A percentile compares a stretch with the other conserved stretches of the same genome.
phyloP scores from a whole-genome alignment of 768 basidiomycete species.

The Tylopilus sp. region DNA sequence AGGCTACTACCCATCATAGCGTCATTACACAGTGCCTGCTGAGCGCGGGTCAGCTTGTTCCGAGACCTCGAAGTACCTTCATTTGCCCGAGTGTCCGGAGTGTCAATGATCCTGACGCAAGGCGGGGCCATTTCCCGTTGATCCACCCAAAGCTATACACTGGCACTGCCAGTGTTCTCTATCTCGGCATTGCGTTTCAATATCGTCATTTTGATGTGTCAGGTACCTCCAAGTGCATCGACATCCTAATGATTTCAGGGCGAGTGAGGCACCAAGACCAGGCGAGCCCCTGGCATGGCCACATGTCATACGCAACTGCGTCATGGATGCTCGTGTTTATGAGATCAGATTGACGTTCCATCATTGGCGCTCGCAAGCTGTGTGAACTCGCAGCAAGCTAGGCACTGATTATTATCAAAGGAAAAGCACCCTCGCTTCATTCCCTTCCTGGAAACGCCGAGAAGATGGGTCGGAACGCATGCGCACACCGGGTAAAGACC shows the following conservation, averaged over 20 bases:
- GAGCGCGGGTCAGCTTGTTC: too few species aligned
- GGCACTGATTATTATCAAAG: constrained; percentile 6
- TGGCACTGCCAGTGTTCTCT: too few species aligned
- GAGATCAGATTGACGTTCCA: not conserved
- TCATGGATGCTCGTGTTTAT: not conserved
- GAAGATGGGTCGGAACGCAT: too few species aligned
- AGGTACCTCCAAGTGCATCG: not conserved
- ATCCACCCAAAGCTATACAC: not conserved
- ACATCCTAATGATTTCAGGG: not conserved
- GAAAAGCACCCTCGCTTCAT: not conserved
- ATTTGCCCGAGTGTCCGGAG: not conserved
- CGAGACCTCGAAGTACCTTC: not conserved
- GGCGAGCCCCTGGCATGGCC: not conserved
- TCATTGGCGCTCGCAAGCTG: not conserved
- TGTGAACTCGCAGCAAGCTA: not conserved
- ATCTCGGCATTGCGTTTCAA: not conserved
- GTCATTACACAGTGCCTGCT: too few species aligned
- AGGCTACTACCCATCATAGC: too few species aligned
- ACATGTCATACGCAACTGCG: not conserved
- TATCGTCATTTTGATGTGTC: not conserved
- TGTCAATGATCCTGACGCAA: not conserved
- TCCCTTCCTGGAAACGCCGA: not conserved
- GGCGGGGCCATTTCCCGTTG: not conserved
- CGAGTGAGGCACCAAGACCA: constrained; percentile 3
- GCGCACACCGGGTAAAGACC: too few species aligned